These are phyloP conservation scores for Acer yangbiense DNA, from an alignment of 345 rosid genomes.

Conservation along the genomic window DNA sequence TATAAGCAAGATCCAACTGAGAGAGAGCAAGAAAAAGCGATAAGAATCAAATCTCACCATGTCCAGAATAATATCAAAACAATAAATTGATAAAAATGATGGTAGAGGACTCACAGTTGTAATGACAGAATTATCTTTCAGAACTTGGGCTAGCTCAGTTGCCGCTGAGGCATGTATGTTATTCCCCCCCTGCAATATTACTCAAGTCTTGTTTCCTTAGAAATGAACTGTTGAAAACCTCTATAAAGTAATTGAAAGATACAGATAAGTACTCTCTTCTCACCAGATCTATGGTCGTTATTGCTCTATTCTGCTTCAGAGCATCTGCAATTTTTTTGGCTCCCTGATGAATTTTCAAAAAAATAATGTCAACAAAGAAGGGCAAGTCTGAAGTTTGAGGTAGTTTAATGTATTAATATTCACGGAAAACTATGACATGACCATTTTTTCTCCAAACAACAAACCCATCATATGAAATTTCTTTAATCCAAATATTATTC, in stretches of 20 bases:
- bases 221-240: slow-evolving; percentile 2
- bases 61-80: slow-evolving; percentile 17
- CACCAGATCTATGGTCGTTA: slow-evolving; percentile 84
- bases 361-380: slow-evolving; percentile 15
- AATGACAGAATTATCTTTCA: slow-evolving; percentile 71
- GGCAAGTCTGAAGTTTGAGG: slow-evolving; percentile 14
- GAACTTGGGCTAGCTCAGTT: slow-evolving; percentile 67
- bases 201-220: slow-evolving; percentile 11
- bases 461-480: background rate
- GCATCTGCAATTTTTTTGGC: slow-evolving; percentile 86
- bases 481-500: background rate
- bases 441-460: background rate
- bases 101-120: slow-evolving; percentile 59
- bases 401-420: background rate
- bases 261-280: slow-evolving; percentile 29
- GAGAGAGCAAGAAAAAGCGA: slow-evolving; percentile 14
- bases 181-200: slow-evolving; percentile 77
- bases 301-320: slow-evolving; percentile 73
- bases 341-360: slow-evolving; percentile 55
- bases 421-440: background rate
- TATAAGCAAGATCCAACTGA: slow-evolving; percentile 92
- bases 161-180: slow-evolving; percentile 81
- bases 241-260: background rate
- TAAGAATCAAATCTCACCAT: slow-evolving; percentile 15
- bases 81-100: slow-evolving; percentile 15